A percentile compares a stretch with the other conserved stretches of the same genome.
Conservation (phyloP, 2,329 filamentous ascomycete genomes). For the Fusarium caatingaense region DNA sequence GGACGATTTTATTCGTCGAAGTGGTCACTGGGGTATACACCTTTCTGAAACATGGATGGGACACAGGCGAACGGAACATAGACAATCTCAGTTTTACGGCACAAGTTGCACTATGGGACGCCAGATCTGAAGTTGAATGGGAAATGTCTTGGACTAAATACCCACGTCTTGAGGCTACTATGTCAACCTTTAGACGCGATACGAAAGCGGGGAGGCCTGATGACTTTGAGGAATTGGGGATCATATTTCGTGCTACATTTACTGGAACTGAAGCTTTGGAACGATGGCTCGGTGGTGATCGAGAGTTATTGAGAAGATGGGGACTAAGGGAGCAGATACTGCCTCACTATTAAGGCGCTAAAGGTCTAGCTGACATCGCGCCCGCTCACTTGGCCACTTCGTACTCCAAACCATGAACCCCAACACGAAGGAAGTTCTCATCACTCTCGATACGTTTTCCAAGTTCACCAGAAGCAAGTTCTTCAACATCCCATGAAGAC, state of each 20-base stretch:
- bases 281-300: slow-evolving; percentile 1
- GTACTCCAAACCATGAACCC: neutral
- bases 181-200: neutral
- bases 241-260: neutral
- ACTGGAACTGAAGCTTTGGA: neutral
- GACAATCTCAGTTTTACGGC: neutral
- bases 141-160: neutral
- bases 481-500: slow-evolving; percentile 9
- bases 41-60: neutral
- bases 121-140: neutral
- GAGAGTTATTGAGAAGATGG: neutral
- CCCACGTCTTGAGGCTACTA: neutral
- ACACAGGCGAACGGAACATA: neutral
- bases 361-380: no score
- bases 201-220: neutral
- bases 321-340: neutral
- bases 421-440: neutral
- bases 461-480: neutral
- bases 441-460: neutral
- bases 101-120: slow-evolving; percentile 4
- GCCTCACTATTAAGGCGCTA: neutral
- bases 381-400: fast-evolving
- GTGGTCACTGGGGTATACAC: neutral
- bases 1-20: neutral
- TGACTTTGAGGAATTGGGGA: slow-evolving; percentile 4